Evolutionary conservation across 2,329 filamentous ascomycete genomes (phyloP).

Genomic region (Clonostachys byssicola): DNA sequence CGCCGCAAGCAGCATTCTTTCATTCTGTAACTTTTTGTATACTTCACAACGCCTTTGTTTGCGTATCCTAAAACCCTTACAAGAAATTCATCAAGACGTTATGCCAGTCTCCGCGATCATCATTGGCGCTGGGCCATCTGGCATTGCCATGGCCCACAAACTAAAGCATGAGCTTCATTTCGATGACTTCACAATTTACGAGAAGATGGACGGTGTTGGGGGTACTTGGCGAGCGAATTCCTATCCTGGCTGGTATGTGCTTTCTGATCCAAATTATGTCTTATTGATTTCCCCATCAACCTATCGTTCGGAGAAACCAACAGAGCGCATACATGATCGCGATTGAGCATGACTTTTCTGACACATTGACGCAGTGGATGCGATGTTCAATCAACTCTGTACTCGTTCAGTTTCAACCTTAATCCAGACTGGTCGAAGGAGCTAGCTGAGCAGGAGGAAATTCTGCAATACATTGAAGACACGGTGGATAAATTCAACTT

Average conservation of each 20-base stretch:
- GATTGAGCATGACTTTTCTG: no score
- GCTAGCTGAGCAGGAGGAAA: slow-evolving; percentile 25
- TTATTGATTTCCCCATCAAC: not conserved
- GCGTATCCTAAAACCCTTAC: no score
- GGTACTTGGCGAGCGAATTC: slow-evolving; percentile 12
- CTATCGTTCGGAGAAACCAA: not conserved
- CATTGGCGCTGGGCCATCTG: slow-evolving; percentile 11
- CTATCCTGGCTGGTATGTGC: slow-evolving; percentile 5
- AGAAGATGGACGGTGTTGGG: slow-evolving; percentile 11
- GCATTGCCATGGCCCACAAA: slow-evolving; percentile 11
- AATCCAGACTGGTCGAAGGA: slow-evolving; percentile 31
- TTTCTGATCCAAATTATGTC: no score
- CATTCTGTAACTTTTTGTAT: no score
- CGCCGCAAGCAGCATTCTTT: no score
- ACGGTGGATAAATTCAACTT: slow-evolving; percentile 8
- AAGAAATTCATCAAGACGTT: no score
- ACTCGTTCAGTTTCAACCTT: slow-evolving; percentile 33
- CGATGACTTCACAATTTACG: slow-evolving; percentile 11
- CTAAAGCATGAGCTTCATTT: slow-evolving; percentile 11
- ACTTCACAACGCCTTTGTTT: no score
- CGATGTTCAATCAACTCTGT: slow-evolving; percentile 19
- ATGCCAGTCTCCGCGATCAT: slow-evolving; percentile 6
- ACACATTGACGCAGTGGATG: slow-evolving; percentile 6
- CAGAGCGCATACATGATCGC: no score
- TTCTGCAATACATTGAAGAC: slow-evolving; percentile 17